Conservation (phyloP, 352 stramenopile genomes). For the Pythium angustatum region DNA sequence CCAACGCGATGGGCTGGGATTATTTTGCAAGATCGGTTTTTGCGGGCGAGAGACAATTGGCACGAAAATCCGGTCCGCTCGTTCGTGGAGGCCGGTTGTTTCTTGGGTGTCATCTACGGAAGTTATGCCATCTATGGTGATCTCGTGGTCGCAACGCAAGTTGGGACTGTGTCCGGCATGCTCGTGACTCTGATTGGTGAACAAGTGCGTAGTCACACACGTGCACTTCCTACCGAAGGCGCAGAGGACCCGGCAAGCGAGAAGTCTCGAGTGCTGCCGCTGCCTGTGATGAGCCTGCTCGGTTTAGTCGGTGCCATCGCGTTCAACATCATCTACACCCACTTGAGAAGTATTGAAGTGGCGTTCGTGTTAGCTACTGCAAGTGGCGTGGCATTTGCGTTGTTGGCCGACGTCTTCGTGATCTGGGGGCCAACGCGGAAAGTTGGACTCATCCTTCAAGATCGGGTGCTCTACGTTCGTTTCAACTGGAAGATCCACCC, state of each 20-base stretch:
- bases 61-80: slow-evolving; percentile 71
- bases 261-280: slow-evolving; percentile 70
- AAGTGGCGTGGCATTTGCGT: slow-evolving; percentile 73
- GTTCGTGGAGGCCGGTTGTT: slow-evolving; percentile 85
- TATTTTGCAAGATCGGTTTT: slow-evolving; percentile 83
- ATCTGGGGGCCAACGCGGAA: slow-evolving; percentile 83
- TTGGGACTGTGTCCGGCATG: slow-evolving; percentile 80
- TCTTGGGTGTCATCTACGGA: slow-evolving; percentile 86
- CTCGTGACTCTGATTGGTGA: slow-evolving; percentile 79
- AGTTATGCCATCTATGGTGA: slow-evolving; percentile 85
- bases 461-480: slow-evolving; percentile 67
- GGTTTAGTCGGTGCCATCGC: slow-evolving; percentile 74
- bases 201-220: slow-evolving; percentile 59
- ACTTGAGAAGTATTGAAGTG: slow-evolving; percentile 78
- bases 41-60: slow-evolving; percentile 77
- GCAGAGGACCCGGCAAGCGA: slow-evolving; percentile 43
- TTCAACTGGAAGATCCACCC: slow-evolving; percentile 61
- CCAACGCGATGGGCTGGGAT: slow-evolving; percentile 63
- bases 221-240: slow-evolving; percentile 34
- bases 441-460: slow-evolving; percentile 77
- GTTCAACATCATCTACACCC: slow-evolving; percentile 89
- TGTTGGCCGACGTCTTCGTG: slow-evolving; percentile 84
- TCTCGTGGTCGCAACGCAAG: slow-evolving; percentile 77
- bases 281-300: slow-evolving; percentile 81
- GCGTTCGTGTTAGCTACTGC: slow-evolving; percentile 78